Evolutionary conservation across 352 stramenopile species (phyloP).

Genomic region (Globisporangium orthogonon): DNA sequence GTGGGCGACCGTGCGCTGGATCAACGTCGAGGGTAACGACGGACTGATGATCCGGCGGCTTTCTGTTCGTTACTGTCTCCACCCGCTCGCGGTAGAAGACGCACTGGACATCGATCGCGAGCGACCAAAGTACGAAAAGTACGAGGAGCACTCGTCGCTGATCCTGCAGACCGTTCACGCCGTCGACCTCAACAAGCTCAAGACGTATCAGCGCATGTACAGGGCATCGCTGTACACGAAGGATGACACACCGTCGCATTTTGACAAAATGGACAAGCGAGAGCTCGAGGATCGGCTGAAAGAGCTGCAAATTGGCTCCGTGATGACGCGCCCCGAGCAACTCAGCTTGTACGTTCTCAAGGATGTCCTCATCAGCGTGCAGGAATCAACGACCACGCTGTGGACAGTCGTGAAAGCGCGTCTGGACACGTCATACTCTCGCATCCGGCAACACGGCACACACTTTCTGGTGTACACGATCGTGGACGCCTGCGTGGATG

Average conservation of each 20-base stretch:
- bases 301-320: constrained; percentile 41
- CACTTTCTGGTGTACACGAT: constrained; percentile 76
- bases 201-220: constrained; percentile 71
- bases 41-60: constrained; percentile 58
- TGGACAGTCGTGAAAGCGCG: constrained; percentile 58
- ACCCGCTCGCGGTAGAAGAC: constrained; percentile 83
- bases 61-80: constrained; percentile 77
- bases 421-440: constrained; percentile 75
- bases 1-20: constrained; percentile 79
- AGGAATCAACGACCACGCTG: constrained; percentile 39
- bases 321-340: constrained; percentile 76
- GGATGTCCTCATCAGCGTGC: constrained; percentile 69
- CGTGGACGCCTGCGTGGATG: constrained; percentile 77
- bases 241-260: constrained; percentile 35
- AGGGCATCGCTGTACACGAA: constrained; percentile 58
- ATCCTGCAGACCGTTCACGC: constrained; percentile 63
- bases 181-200: constrained; percentile 41
- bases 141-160: constrained; percentile 79
- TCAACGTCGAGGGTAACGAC: constrained; percentile 68
- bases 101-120: constrained; percentile 71
- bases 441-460: constrained; percentile 70
- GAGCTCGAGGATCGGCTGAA: constrained; percentile 54
- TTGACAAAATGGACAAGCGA: constrained; percentile 59
- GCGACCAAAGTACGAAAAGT: constrained; percentile 82
- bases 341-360: constrained; percentile 71